Percentiles rank a stretch among this genome's conserved stretches.
Conservation (phyloP, 371 early-diverging fungal genomes). For the Mortierella sp. region DNA sequence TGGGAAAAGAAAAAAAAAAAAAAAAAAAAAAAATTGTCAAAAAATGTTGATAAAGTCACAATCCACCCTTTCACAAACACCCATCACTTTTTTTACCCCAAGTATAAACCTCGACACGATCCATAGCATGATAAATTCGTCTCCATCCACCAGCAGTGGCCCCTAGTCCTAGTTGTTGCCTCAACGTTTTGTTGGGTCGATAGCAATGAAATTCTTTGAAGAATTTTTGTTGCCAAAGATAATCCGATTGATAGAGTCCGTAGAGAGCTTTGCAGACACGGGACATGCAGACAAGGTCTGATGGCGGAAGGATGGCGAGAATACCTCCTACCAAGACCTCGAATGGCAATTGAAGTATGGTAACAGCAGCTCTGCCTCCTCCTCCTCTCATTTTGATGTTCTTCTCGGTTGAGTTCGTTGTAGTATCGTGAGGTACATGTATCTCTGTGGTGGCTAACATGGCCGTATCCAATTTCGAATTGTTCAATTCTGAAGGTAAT, state of each 20-base stretch:
- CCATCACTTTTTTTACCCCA: slow-evolving; percentile 33
- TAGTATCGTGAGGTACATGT: neutral
- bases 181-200: slow-evolving; percentile 21
- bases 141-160: slow-evolving; percentile 28
- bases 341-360: slow-evolving; percentile 25
- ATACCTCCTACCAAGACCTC: slow-evolving; percentile 45
- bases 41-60: neutral
- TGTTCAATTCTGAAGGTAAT: neutral
- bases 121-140: slow-evolving; percentile 47
- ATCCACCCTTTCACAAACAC: too few relatives aligned
- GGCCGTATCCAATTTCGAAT: too few relatives aligned
- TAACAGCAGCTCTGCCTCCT: neutral
- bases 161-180: slow-evolving; percentile 1
- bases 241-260: slow-evolving; percentile 31
- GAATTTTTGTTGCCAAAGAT: slow-evolving; percentile 53
- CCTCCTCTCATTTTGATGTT: neutral
- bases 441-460: too few relatives aligned
- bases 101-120: slow-evolving; percentile 48
- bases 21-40: neutral
- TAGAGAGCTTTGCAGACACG: slow-evolving; percentile 14
- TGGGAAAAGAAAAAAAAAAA: neutral
- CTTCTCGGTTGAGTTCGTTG: neutral
- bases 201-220: slow-evolving; percentile 23
- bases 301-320: slow-evolving; percentile 17
- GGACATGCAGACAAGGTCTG: slow-evolving; percentile 21